Evolutionary conservation across 208 protist species (phyloP).

Genomic region (Trypanosoma vivax): DNA sequence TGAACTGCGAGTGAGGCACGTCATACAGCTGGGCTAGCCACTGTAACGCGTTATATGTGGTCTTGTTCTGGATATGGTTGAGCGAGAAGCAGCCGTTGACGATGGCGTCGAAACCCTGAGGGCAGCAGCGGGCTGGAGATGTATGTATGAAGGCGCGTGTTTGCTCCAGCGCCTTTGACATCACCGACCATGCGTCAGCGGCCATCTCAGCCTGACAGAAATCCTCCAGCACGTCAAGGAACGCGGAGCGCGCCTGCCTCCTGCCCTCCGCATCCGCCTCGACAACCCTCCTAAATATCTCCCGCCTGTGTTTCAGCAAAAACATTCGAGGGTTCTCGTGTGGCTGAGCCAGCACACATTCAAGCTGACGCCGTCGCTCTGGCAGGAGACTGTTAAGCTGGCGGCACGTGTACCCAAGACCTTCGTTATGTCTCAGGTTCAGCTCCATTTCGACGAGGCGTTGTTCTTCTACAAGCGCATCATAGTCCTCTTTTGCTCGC

Average conservation of each 20-base stretch:
- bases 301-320: constrained; percentile 26
- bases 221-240: constrained; percentile 40
- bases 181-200: constrained; percentile 21
- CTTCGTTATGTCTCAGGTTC: constrained; percentile 25
- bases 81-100: constrained; percentile 33
- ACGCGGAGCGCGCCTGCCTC: constrained; percentile 27
- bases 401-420: constrained; percentile 35
- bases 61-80: constrained; percentile 38
- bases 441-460: constrained; percentile 30
- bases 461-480: constrained; percentile 24
- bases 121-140: constrained; percentile 19
- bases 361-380: constrained; percentile 2
- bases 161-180: constrained; percentile 22
- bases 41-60: constrained; percentile 49
- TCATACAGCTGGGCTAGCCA: constrained; percentile 41
- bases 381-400: constrained; percentile 32
- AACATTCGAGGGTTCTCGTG: constrained; percentile 21
- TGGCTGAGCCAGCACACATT: constrained; percentile 2
- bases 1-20: constrained; percentile 27
- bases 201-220: constrained; percentile 24
- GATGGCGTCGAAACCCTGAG: constrained; percentile 24
- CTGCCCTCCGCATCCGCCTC: constrained; percentile 29
- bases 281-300: constrained; percentile 30
- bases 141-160: constrained; percentile 23
- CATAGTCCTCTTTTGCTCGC: constrained; percentile 23